These are phyloP conservation scores for Periconia macrospinosa DNA, from an alignment of 2,329 filamentous ascomycete genomes.

Conservation along the genomic window DNA sequence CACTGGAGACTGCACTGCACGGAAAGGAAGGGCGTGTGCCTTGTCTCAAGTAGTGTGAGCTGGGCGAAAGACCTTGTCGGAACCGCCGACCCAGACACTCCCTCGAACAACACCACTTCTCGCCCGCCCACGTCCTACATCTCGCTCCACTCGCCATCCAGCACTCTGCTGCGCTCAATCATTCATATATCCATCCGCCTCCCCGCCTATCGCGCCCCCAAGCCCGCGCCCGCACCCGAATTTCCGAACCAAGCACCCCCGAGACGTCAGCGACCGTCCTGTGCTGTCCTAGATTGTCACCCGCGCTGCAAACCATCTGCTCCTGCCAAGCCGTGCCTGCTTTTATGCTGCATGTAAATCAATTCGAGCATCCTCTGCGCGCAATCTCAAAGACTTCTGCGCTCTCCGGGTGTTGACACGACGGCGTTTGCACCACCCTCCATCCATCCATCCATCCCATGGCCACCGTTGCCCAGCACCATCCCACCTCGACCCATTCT, in stretches of 20 bases:
- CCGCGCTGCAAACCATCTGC: slow-evolving; percentile 14
- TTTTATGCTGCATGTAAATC: slow-evolving; percentile 3
- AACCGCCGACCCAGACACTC: not conserved
- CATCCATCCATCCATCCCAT: slow-evolving; percentile 19
- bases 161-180: not conserved
- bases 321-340: slow-evolving; percentile 13
- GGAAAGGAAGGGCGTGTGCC: not conserved
- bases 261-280: slow-evolving; percentile 28
- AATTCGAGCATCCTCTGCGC: not conserved
- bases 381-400: not conserved
- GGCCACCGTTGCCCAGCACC: slow-evolving; percentile 40
- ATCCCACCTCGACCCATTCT: slow-evolving; percentile 32
- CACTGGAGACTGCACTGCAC: not conserved
- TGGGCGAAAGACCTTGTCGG: not conserved
- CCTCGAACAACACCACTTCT: not conserved
- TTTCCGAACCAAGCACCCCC: slow-evolving; percentile 19
- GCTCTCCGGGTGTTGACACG: not conserved
- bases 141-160: not conserved
- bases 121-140: not conserved
- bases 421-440: not conserved
- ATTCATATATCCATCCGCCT: not conserved
- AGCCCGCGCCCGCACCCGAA: slow-evolving; percentile 10
- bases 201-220: not conserved
- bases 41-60: not conserved
- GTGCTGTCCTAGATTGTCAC: not conserved